Percentiles rank a stretch among this genome's conserved stretches.
Evolutionary conservation across 2,329 filamentous ascomycete species (phyloP).

Genomic region (Incumbomyces lentus): DNA sequence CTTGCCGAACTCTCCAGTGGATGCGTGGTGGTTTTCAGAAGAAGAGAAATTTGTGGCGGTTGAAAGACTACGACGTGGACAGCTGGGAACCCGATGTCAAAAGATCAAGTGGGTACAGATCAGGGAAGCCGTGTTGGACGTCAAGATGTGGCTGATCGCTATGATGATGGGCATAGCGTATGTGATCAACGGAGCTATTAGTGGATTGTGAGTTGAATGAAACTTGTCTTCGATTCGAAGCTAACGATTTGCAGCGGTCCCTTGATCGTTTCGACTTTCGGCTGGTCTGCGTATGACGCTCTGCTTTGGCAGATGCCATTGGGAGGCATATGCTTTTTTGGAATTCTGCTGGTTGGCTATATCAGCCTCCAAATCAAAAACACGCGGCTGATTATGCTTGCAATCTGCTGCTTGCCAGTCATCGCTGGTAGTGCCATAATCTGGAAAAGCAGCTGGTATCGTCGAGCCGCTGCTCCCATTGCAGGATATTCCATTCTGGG

Average conservation of each 20-base stretch:
- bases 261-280: slow-evolving; percentile 61
- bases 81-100: slow-evolving; percentile 53
- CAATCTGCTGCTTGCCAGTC: slow-evolving; percentile 59
- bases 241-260: slow-evolving; percentile 37
- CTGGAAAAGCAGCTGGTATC: slow-evolving; percentile 56
- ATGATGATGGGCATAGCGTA: slow-evolving; percentile 61
- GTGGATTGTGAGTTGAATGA: slow-evolving; percentile 42
- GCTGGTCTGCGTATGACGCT: slow-evolving; percentile 51
- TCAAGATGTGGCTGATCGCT: slow-evolving; percentile 54
- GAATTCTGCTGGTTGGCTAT: slow-evolving; percentile 57
- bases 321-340: slow-evolving; percentile 56
- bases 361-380: slow-evolving; percentile 51
- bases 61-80: slow-evolving; percentile 51
- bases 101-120: slow-evolving; percentile 52
- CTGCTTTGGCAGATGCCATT: slow-evolving; percentile 69
- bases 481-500: slow-evolving; percentile 63
- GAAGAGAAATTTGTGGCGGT: slow-evolving; percentile 56
- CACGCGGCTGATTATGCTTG: slow-evolving; percentile 54
- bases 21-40: slow-evolving; percentile 57
- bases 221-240: not conserved
- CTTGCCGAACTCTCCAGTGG: slow-evolving; percentile 55
- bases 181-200: slow-evolving; percentile 61
- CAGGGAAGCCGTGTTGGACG: slow-evolving; percentile 46
- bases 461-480: slow-evolving; percentile 56
- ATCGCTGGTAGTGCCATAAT: slow-evolving; percentile 66